Evolutionary conservation across 495 filamentous ascomycete genomes (phyloP).

Genomic region (Neurospora sp.): DNA sequence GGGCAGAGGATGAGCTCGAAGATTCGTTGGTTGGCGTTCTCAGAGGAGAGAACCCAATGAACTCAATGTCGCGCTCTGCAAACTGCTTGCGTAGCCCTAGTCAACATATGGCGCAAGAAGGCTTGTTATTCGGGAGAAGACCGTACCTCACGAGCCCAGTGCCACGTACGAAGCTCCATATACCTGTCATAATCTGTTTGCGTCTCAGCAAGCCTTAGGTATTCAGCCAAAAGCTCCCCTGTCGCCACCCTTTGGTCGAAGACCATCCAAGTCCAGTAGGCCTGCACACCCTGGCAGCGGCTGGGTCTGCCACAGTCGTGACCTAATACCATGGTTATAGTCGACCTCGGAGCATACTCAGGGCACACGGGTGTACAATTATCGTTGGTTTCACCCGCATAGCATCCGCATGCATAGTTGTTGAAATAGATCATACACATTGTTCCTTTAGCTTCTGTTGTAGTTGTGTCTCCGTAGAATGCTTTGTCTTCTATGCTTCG

Average conservation of each 20-base stretch:
- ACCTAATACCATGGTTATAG: neutral
- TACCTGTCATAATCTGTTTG: neutral
- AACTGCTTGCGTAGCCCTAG: neutral
- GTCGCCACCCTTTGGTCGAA: neutral
- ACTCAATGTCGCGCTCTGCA: neutral
- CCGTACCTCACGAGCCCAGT: neutral
- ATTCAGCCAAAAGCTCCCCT: neutral
- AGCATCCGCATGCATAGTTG: neutral
- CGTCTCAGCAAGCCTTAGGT: neutral
- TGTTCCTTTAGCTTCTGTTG: neutral
- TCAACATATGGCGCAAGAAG: neutral
- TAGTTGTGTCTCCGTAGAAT: neutral
- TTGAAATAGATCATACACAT: neutral
- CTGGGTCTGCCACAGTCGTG: neutral
- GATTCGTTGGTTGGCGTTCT: no score
- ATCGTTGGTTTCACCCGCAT: neutral
- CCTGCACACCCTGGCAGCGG: neutral
- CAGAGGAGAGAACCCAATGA: no score
- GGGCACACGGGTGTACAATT: neutral
- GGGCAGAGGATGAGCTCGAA: no score
- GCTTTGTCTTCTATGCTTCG: neutral
- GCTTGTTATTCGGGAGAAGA: neutral
- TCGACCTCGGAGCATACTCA: neutral
- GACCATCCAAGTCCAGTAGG: neutral
- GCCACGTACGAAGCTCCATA: neutral